Evolutionary conservation across 2,329 filamentous ascomycete species (phyloP).

Genomic region (Fusarium nanum): DNA sequence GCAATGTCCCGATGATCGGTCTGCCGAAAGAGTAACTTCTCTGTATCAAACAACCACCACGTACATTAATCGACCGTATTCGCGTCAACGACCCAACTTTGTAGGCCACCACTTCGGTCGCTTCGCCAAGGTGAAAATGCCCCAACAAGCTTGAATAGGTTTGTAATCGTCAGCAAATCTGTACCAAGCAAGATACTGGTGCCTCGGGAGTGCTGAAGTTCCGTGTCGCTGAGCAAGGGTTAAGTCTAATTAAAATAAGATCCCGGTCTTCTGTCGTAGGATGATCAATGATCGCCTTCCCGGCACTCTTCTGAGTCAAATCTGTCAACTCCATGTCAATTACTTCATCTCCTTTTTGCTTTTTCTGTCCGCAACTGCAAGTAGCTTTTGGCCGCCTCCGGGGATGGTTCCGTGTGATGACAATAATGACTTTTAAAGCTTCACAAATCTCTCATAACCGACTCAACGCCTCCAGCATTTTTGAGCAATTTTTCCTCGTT

Average conservation of each 20-base stretch:
- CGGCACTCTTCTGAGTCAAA: constrained; percentile 46
- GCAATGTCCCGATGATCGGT: constrained; percentile 30
- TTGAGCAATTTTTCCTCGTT: not conserved
- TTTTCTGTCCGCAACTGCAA: constrained; percentile 34
- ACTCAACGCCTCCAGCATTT: constrained; percentile 7
- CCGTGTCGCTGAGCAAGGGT: constrained; percentile 39
- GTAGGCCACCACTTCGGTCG: constrained; percentile 37
- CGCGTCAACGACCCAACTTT: constrained; percentile 41
- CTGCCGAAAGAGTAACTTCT: not conserved
- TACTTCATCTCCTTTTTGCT: constrained; percentile 41
- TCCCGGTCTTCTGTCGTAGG: constrained; percentile 27
- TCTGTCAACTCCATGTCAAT: constrained; percentile 46
- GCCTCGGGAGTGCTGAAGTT: constrained; percentile 35
- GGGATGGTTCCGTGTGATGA: constrained; percentile 17
- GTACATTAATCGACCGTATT: constrained; percentile 27
- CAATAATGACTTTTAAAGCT: constrained; percentile 6
- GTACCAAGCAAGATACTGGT: constrained; percentile 30
- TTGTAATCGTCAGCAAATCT: constrained; percentile 35
- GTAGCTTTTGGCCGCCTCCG: constrained; percentile 32
- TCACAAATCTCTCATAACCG: constrained; percentile 1
- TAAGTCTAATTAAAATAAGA: constrained; percentile 27
- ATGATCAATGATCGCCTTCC: constrained; percentile 44
- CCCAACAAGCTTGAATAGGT: constrained; percentile 13
- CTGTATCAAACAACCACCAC: constrained; percentile 15
- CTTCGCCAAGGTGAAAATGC: constrained; percentile 31